Conservation (phyloP, 306 rosid genomes). For the Malus domestica region ASM211411v1 NC_041791.1:34890001-34890500, state of each 20-base stretch:
- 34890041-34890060: too few species aligned
- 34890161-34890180: too few species aligned
- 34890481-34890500: not conserved
- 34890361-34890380: not conserved
- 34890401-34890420: not conserved
- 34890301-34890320: not conserved
- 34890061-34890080: not conserved
- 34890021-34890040: fast-evolving
- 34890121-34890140: not conserved
- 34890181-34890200: too few species aligned
- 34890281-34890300: too few species aligned
- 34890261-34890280: too few species aligned
- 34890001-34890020: too few species aligned
- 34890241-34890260: too few species aligned
- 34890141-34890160: too few species aligned
- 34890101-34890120: not conserved
- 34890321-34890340: not conserved
- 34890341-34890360: not conserved
- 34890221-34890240: too few species aligned
- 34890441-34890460: not conserved
- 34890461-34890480: not conserved
- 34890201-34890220: too few species aligned
- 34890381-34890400: not conserved
- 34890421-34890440: not conserved
- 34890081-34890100: not conserved